These are phyloP conservation scores for Nannochloropsis gaditana DNA, from an alignment of 108 stramenopile genomes.

Conservation along the genomic window DNA sequence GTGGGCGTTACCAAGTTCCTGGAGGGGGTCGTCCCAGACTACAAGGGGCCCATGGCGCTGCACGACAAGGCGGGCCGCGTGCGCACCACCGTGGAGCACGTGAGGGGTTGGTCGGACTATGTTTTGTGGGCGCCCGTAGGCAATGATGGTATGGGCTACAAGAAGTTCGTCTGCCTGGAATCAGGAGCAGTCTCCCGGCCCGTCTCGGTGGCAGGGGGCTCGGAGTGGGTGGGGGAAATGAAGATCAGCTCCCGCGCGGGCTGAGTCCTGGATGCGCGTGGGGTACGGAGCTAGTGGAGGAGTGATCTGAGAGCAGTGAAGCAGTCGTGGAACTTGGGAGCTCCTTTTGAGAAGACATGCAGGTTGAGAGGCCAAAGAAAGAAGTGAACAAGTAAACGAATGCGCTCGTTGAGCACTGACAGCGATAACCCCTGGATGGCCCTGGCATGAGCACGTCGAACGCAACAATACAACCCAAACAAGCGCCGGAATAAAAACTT, in stretches of 20 bases:
- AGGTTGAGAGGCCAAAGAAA: too few species aligned
- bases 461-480: too few species aligned
- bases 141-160: constrained; percentile 88
- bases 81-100: constrained; percentile 65
- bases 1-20: not conserved
- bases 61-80: constrained; percentile 66
- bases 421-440: too few species aligned
- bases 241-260: constrained; percentile 22
- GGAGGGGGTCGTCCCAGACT: constrained; percentile 35
- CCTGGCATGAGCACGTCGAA: too few species aligned
- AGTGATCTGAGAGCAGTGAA: too few species aligned
- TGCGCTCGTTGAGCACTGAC: too few species aligned
- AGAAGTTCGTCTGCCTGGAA: constrained; percentile 91
- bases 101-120: constrained; percentile 83
- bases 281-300: too few species aligned
- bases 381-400: too few species aligned
- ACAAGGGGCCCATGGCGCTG: constrained; percentile 76
- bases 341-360: too few species aligned
- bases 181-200: constrained; percentile 55
- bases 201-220: constrained; percentile 28
- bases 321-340: too few species aligned
- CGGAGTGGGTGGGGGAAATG: constrained; percentile 49
- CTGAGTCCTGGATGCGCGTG: not conserved
- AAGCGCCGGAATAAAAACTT: too few species aligned
- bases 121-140: constrained; percentile 90